These are phyloP conservation scores for Sclerotinia subarctica DNA, from an alignment of 2,329 filamentous ascomycete genomes.

Conservation along the genomic window DNA sequence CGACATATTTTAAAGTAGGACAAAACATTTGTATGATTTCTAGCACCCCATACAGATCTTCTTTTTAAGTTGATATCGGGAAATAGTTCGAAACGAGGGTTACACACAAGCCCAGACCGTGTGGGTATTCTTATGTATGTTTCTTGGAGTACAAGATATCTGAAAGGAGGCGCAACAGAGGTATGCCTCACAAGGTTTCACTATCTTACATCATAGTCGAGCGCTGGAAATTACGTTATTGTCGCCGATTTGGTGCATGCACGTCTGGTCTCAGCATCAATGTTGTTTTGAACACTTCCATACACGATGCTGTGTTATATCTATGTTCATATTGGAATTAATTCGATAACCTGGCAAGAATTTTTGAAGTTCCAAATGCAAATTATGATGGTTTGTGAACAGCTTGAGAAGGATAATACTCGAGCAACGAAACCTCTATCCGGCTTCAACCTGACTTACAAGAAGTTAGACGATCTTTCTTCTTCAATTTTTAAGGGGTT, in stretches of 20 bases:
- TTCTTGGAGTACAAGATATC: background rate
- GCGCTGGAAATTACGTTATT: background rate
- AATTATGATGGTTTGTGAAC: background rate
- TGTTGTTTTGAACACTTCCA: constrained; percentile 18
- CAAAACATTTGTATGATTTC: background rate
- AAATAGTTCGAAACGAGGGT: background rate
- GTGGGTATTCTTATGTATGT: background rate
- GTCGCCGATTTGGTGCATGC: constrained; percentile 17
- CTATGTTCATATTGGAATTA: background rate
- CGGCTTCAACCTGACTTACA: constrained; percentile 31
- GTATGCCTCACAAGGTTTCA: background rate
- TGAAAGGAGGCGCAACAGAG: background rate
- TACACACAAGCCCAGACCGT: background rate
- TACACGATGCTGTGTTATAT: constrained; percentile 34
- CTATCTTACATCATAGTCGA: background rate
- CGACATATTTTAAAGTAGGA: background rate
- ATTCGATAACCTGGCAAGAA: background rate
- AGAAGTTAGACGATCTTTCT: constrained; percentile 28
- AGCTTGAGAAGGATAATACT: background rate
- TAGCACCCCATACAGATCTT: background rate
- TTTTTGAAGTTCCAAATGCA: background rate
- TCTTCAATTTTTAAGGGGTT: constrained; percentile 22
- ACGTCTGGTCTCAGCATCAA: constrained; percentile 22
- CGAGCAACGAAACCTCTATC: background rate
- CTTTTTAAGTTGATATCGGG: background rate